Conservation (phyloP, 306 rosid genomes). For the Malus fusca region DNA sequence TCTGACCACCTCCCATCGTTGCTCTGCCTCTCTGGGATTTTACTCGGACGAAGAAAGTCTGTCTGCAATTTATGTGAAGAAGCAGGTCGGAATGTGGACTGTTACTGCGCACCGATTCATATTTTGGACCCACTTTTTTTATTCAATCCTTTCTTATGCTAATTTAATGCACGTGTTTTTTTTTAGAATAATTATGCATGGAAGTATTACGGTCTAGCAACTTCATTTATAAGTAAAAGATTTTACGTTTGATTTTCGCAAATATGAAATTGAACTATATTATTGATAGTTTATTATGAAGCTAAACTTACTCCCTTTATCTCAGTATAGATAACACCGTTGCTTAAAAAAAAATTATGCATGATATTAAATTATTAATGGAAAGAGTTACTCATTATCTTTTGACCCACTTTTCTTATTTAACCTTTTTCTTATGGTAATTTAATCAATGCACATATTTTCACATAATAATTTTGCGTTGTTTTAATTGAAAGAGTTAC, state of each 20-base stretch:
- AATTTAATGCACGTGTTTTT: background rate
- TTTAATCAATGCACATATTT: too few relatives aligned
- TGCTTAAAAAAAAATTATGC: too few relatives aligned
- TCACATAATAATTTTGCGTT: too few relatives aligned
- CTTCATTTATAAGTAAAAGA: accelerated
- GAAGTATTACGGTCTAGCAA: background rate
- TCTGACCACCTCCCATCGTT: constrained; percentile 16
- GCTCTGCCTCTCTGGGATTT: background rate
- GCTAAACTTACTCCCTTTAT: accelerated
- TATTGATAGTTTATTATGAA: too few relatives aligned
- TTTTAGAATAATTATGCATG: background rate
- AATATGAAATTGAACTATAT: accelerated
- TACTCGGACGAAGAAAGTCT: background rate
- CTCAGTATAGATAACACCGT: too few relatives aligned
- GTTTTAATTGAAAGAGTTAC: too few relatives aligned
- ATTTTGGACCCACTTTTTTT: background rate
- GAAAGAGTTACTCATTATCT: background rate
- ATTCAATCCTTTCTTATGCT: background rate
- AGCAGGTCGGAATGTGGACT: background rate
- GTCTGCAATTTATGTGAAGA: background rate
- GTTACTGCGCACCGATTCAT: too few relatives aligned
- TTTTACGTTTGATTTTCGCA: too few relatives aligned
- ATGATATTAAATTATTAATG: too few relatives aligned
- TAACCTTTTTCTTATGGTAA: too few relatives aligned
- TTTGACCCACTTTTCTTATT: background rate